Conservation (phyloP, 192 early-diverging fungal genomes). For the Coemansia sp. region DNA sequence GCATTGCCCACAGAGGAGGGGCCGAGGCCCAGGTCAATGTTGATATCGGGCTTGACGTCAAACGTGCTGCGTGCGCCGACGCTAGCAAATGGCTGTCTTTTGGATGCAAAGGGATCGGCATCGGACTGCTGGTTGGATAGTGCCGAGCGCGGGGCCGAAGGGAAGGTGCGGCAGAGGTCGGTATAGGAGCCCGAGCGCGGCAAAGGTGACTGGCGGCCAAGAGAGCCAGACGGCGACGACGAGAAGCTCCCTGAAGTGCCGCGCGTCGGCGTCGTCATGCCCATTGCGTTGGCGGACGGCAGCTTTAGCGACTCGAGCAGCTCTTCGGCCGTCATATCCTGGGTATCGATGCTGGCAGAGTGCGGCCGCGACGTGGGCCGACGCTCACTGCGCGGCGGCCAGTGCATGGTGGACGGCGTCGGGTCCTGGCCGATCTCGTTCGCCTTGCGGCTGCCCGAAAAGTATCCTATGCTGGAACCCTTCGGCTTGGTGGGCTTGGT, state of each 20-base stretch:
- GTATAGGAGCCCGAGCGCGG: constrained; percentile 24
- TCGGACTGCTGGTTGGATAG: neutral
- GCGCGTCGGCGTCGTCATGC: constrained; percentile 9
- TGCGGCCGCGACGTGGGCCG: constrained; percentile 8
- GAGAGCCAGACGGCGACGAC: constrained; percentile 4
- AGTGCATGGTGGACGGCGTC: constrained; percentile 22
- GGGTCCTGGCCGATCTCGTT: neutral
- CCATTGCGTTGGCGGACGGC: constrained; percentile 3
- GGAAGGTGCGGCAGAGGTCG: constrained; percentile 16
- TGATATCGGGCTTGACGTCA: constrained; percentile 16
- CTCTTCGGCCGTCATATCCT: constrained; percentile 40
- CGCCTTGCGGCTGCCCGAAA: constrained; percentile 13
- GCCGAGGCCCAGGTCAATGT: constrained; percentile 29
- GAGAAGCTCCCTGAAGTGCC: neutral
- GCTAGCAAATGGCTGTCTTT: neutral
- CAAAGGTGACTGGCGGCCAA: constrained; percentile 29
- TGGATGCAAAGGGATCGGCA: neutral
- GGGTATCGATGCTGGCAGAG: constrained; percentile 7
- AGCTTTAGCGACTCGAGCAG: constrained; percentile 43
- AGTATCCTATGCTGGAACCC: constrained; percentile 24
- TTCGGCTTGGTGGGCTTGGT: neutral
- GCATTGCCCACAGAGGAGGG: neutral
- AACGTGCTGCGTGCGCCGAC: constrained; percentile 1
- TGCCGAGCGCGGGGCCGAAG: neutral
- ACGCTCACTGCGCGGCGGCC: constrained; percentile 19